These are phyloP conservation scores for Perkinsus marinus DNA, from an alignment of 169 alveolate genomes.

Conservation along the genomic window DNA sequence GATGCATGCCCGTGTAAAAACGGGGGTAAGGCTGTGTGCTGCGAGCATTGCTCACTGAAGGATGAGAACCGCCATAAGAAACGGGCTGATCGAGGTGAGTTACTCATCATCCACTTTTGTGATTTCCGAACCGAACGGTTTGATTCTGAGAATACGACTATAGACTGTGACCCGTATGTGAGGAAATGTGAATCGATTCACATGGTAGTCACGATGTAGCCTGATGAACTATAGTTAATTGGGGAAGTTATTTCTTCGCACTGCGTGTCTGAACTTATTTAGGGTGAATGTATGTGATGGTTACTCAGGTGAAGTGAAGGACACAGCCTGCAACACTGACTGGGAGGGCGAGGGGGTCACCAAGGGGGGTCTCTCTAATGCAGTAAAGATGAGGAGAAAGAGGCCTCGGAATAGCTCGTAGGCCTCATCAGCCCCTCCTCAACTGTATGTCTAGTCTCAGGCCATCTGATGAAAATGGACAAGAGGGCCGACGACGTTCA, in stretches of 20 bases:
- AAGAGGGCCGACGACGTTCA: neutral
- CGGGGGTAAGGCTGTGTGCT: neutral
- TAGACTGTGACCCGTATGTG: no score
- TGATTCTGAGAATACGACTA: no score
- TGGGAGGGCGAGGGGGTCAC: neutral
- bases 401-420: neutral
- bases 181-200: no score
- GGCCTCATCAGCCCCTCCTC: neutral
- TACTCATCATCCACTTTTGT: no score
- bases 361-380: neutral
- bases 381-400: neutral
- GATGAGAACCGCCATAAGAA: neutral
- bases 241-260: no score
- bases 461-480: neutral
- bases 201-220: no score
- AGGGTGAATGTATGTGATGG: neutral
- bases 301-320: neutral
- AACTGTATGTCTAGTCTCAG: neutral
- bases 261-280: no score
- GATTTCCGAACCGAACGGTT: no score
- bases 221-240: no score
- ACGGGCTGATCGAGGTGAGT: no score
- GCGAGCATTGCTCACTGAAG: neutral
- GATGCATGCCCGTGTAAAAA: neutral
- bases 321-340: neutral